Percentiles rank a stretch among this genome's conserved stretches.
Conservation (phyloP, 2,329 filamentous ascomycete species). For the Neonectria punicea region DNA sequence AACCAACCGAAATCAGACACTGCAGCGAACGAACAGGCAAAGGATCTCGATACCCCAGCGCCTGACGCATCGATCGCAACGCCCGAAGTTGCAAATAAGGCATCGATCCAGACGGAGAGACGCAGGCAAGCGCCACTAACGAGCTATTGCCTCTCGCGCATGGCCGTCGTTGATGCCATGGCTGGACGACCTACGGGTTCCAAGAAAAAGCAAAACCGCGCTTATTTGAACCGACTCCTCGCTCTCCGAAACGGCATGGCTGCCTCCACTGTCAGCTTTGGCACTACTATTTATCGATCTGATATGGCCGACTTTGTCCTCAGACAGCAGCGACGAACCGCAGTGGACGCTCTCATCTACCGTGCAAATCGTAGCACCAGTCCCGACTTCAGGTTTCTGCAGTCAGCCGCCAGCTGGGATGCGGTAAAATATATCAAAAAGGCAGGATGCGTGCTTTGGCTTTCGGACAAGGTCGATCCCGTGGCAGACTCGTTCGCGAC, state of each 20-base stretch:
- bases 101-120: background rate
- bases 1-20: background rate
- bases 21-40: background rate
- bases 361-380: constrained; percentile 23
- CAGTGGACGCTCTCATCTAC: constrained; percentile 56
- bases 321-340: constrained; percentile 58
- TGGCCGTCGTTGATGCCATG: constrained; percentile 44
- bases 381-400: constrained; percentile 51
- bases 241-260: constrained; percentile 43
- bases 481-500: constrained; percentile 56
- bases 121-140: constrained; percentile 27
- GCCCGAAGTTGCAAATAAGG: background rate
- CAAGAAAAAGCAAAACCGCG: constrained; percentile 22
- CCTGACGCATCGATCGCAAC: background rate
- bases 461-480: constrained; percentile 37
- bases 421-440: constrained; percentile 52
- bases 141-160: constrained; percentile 44
- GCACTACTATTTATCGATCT: constrained; percentile 48
- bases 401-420: constrained; percentile 56
- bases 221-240: constrained; percentile 26
- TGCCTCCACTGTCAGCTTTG: constrained; percentile 18
- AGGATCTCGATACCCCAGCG: background rate
- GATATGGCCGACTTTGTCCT: constrained; percentile 68
- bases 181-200: constrained; percentile 9
- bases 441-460: constrained; percentile 60